These are phyloP conservation scores for Penicillium vulpinum DNA, from an alignment of 2,329 filamentous ascomycete species.

Conservation along the genomic window DNA sequence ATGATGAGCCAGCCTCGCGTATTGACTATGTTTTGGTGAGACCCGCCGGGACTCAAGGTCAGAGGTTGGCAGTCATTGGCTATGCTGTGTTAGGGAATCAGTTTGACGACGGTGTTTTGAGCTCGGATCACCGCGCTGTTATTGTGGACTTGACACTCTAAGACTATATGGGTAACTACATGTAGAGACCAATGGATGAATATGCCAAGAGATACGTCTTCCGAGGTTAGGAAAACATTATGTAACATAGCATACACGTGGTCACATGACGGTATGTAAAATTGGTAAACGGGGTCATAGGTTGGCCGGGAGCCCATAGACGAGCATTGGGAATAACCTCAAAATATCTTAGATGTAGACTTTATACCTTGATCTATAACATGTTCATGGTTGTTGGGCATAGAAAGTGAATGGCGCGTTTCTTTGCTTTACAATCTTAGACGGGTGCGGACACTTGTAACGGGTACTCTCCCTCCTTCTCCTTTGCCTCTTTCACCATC, in stretches of 20 bases:
- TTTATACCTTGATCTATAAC: not conserved
- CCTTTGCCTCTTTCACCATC: slow-evolving; percentile 14
- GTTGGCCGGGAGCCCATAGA: not conserved
- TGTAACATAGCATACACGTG: slow-evolving; percentile 1
- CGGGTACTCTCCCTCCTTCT: slow-evolving; percentile 9
- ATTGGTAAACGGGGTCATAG: slow-evolving; percentile 6
- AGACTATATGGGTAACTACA: not conserved
- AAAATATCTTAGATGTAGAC: not conserved
- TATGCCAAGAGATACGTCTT: not conserved
- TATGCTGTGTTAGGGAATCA: slow-evolving; percentile 55
- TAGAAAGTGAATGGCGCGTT: not conserved
- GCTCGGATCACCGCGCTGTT: slow-evolving; percentile 59
- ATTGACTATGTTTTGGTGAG: slow-evolving; percentile 57
- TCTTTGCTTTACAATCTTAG: slow-evolving; percentile 1
- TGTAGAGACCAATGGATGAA: not conserved
- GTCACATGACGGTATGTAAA: slow-evolving; percentile 8
- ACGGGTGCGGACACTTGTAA: slow-evolving; percentile 13
- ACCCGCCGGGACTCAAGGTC: slow-evolving; percentile 26
- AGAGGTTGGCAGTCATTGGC: slow-evolving; percentile 46
- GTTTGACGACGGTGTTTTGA: slow-evolving; percentile 57
- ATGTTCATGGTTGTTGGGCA: not conserved
- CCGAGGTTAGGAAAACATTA: not conserved
- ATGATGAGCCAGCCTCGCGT: slow-evolving; percentile 38
- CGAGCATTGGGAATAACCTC: not conserved
- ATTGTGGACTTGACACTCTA: slow-evolving; percentile 35